A percentile compares a stretch with the other conserved stretches of the same genome.
phyloP scores from a whole-genome alignment of 2,329 filamentous ascomycete species.

The Beauveria sp. region DNA sequence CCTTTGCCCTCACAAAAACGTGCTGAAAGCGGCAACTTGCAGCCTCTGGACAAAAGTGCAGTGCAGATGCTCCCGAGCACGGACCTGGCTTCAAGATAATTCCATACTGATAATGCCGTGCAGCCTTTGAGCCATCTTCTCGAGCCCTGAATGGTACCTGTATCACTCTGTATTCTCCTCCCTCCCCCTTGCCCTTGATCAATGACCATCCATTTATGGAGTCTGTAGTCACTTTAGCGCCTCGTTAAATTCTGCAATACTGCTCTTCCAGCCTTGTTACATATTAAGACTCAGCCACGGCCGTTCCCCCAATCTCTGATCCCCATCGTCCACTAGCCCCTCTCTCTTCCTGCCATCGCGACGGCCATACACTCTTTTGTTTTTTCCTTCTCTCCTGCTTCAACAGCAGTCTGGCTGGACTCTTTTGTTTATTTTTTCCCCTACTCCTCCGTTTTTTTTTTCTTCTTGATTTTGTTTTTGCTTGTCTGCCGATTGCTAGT shows the following conservation, averaged over 20 bases:
- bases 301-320: background rate
- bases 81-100: too few species aligned
- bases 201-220: background rate
- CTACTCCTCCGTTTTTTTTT: background rate
- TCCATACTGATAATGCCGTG: too few species aligned
- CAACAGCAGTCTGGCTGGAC: background rate
- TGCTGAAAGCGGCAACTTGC: too few species aligned
- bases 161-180: background rate
- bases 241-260: background rate
- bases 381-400: background rate
- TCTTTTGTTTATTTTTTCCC: background rate
- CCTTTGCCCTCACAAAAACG: too few species aligned
- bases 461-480: background rate
- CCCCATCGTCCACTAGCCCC: background rate
- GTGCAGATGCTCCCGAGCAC: too few species aligned
- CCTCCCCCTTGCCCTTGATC: background rate
- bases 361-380: background rate
- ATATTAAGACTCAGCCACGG: background rate
- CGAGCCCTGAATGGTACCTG: background rate
- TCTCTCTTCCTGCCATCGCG: background rate
- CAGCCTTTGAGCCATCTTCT: too few species aligned
- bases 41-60: too few species aligned
- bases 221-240: background rate
- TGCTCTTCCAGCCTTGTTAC: background rate
- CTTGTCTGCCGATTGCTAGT: background rate